Evolutionary conservation across 2,329 filamentous ascomycete genomes (phyloP).

Genomic region (Monosporascus sp.): DNA sequence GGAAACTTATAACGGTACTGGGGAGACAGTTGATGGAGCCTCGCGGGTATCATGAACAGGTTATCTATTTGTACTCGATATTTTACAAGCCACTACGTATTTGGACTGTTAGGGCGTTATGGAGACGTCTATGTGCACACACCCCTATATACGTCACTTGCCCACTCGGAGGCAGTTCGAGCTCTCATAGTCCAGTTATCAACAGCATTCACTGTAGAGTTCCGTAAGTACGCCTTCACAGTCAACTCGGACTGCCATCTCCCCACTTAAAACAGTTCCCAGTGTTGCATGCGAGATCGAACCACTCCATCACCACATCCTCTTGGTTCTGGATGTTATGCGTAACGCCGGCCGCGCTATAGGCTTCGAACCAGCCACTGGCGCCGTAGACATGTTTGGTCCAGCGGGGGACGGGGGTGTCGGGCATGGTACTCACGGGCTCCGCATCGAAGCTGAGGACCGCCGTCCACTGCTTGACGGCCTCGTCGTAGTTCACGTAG

Average conservation of each 20-base stretch:
- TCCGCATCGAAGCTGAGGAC: slow-evolving; percentile 28
- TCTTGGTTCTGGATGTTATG: slow-evolving; percentile 36
- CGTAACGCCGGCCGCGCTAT: slow-evolving; percentile 31
- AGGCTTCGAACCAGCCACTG: slow-evolving; percentile 34
- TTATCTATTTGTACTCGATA: no score
- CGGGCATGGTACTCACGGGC: slow-evolving; percentile 20
- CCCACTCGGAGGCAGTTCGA: no score
- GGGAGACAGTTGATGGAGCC: no score
- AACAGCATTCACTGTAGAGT: no score
- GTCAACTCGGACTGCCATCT: slow-evolving; percentile 12
- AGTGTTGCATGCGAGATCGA: slow-evolving; percentile 29
- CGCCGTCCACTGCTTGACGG: slow-evolving; percentile 48
- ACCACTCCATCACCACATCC: slow-evolving; percentile 30
- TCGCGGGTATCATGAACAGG: no score
- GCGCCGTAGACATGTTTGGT: slow-evolving; percentile 32
- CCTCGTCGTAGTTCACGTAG: slow-evolving; percentile 49
- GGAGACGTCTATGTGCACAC: no score
- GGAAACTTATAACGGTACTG: no score
- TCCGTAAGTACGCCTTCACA: neutral
- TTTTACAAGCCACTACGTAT: no score
- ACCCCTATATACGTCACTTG: no score
- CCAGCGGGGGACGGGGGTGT: slow-evolving; percentile 32
- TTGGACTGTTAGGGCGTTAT: no score
- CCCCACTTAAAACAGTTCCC: slow-evolving; percentile 33
- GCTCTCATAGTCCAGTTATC: no score